phyloP scores from a whole-genome alignment of 768 basidiomycete species.

The Lyophyllum atratum region DNA sequence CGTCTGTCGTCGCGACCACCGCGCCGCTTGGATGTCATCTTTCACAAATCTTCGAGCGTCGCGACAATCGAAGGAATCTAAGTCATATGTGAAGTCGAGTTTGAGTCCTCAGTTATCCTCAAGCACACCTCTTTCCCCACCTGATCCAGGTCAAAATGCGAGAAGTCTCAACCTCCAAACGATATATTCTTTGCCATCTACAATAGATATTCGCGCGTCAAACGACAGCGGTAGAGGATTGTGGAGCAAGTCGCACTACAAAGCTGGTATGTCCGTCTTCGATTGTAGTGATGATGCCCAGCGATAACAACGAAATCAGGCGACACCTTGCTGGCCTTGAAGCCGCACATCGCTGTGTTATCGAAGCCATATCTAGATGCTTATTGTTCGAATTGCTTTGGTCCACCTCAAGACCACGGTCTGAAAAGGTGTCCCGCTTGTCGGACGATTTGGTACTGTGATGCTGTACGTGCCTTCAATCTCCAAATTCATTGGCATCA shows the following conservation, averaged over 20 bases:
- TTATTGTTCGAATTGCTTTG: slow-evolving; percentile 73
- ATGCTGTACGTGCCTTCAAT: slow-evolving; percentile 48
- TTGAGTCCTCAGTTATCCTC: slow-evolving; percentile 20
- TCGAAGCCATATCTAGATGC: slow-evolving; percentile 60
- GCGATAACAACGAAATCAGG: slow-evolving; percentile 42
- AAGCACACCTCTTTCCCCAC: slow-evolving; percentile 20
- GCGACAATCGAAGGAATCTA: slow-evolving; percentile 27
- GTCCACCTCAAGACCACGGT: slow-evolving; percentile 31
- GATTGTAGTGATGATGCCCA: neutral
- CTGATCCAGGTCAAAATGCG: slow-evolving; percentile 20
- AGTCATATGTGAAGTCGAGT: slow-evolving; percentile 36
- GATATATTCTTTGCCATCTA: slow-evolving; percentile 33
- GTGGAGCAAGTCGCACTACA: slow-evolving; percentile 36
- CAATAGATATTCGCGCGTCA: slow-evolving; percentile 40
- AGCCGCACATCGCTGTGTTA: slow-evolving; percentile 65
- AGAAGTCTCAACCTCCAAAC: neutral
- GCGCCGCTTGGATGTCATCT: slow-evolving; percentile 18
- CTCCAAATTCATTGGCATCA: neutral
- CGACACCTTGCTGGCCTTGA: slow-evolving; percentile 51
- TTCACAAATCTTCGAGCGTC: slow-evolving; percentile 32
- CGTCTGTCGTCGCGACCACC: neutral
- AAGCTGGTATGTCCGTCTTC: slow-evolving; percentile 34
- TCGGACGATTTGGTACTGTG: slow-evolving; percentile 73
- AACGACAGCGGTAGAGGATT: slow-evolving; percentile 45
- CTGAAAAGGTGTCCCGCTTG: slow-evolving; percentile 80